Base-by-base conservation (phyloP, 352 stramenopile genomes). In the Phytopythium helicoides region DNA sequence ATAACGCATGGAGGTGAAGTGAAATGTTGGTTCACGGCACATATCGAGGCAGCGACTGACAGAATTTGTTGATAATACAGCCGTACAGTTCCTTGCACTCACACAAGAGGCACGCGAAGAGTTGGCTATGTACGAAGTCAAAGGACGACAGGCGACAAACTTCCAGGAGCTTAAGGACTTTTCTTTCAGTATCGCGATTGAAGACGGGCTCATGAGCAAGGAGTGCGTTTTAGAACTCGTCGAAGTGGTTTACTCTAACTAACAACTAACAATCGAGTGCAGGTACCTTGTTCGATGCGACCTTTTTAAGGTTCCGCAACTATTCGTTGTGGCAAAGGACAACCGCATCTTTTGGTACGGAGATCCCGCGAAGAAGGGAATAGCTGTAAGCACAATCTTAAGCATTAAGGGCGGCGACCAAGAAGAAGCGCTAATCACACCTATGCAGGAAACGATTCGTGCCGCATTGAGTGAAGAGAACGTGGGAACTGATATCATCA, bases 21-120 rank as follows among this genome's bases (percentile, higher is more conserved):
- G n/a, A n/a, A n/a, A n/a, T n/a, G n/a, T n/a, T n/a, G n/a, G n/a
- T n/a, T n/a, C n/a, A n/a, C n/a, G n/a, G n/a, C n/a, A n/a, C n/a
- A n/a, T n/a, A n/a, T n/a, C n/a, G n/a, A n/a, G n/a, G n/a, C n/a
- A n/a, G n/a, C n/a, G n/a, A n/a, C n/a, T n/a, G n/a, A n/a, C n/a
- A n/a, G n/a, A n/a, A n/a, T n/a, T n/a, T n/a, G n/a, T n/a, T n/a
- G n/a, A n/a, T 3, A 28, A 19, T 26, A 23, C 3, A 85, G 71
- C 50, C 36, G 64, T 86, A 22, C 71, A 87, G 54, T 81, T 87
- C 56, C 45, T 92, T 8, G 81, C 58, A 3, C 42, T 92, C 52
- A 92, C 81, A 6, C 81, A 92, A 45, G 78, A 92, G 40, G 73
- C 72, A 19, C 78, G 68, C 5, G 73, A 85, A 47, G 79, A 90